Conservation (phyloP, 129 eudicot species). For the Cynara cardunculus region DNA sequence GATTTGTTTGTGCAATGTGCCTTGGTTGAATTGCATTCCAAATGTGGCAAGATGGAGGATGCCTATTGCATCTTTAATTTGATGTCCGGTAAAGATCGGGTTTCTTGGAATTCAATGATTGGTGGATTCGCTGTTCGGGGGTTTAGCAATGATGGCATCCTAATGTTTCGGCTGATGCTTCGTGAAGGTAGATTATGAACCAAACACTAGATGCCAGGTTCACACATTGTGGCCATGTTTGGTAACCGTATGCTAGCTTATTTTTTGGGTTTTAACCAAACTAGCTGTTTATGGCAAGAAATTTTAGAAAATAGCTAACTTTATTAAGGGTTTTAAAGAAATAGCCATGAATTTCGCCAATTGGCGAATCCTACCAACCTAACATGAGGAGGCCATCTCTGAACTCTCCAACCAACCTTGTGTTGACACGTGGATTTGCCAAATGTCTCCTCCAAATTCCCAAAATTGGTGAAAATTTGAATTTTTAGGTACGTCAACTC, state of each 20-base stretch:
- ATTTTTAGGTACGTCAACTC: neutral
- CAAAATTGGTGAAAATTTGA: neutral
- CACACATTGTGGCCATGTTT: too few relatives aligned
- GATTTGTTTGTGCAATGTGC: constrained; percentile 67
- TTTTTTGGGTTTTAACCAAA: neutral
- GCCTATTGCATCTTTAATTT: constrained; percentile 43
- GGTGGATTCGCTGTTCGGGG: constrained; percentile 56
- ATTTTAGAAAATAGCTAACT: neutral
- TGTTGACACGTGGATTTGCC: neutral
- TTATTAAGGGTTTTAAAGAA: neutral
- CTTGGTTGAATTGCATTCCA: constrained; percentile 60
- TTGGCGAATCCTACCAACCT: too few relatives aligned
- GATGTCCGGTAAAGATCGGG: constrained; percentile 57
- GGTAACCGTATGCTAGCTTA: neutral
- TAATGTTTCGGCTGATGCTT: constrained; percentile 46
- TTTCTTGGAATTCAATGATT: constrained; percentile 74
- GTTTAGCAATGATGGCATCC: constrained; percentile 36
- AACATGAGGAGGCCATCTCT: too few relatives aligned
- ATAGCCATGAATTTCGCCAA: neutral
- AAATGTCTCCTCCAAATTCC: neutral
- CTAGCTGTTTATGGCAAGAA: neutral
- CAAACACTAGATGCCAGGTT: neutral
- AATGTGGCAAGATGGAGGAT: constrained; percentile 65
- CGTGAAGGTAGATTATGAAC: constrained; percentile 42
- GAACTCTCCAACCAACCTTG: neutral